Conservation (phyloP, 2,329 filamentous ascomycete species). For the Penicillium thymicola region DNA sequence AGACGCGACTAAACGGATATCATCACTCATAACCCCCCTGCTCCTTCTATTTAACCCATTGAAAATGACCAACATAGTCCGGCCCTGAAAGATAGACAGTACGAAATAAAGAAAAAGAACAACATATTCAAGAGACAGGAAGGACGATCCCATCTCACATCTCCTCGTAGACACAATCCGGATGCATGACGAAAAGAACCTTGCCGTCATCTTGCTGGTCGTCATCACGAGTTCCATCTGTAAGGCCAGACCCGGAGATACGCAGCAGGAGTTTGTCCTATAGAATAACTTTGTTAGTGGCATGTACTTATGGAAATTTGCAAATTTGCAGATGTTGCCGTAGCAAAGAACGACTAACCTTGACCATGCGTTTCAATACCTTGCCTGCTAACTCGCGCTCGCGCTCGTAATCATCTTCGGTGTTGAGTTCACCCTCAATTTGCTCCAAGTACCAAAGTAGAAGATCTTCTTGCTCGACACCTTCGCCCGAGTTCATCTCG, state of each 20-base stretch:
- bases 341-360: conserved; percentile 52
- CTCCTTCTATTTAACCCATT: conserved; percentile 24
- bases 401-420: conserved; percentile 73
- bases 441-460: conserved; percentile 90
- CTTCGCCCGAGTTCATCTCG: conserved; percentile 71
- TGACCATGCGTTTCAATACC: conserved; percentile 93
- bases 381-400: conserved; percentile 73
- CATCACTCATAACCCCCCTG: conserved; percentile 33
- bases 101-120: conserved; percentile 7
- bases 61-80: conserved; percentile 23
- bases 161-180: conserved; percentile 80
- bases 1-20: conserved; percentile 25
- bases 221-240: conserved; percentile 66
- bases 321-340: not conserved
- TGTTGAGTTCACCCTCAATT: conserved; percentile 76
- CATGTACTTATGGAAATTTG: not conserved
- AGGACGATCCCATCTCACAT: conserved; percentile 48
- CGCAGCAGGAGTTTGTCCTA: conserved; percentile 60
- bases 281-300: not conserved
- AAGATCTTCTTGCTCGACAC: conserved; percentile 78
- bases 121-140: conserved; percentile 5
- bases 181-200: conserved; percentile 85
- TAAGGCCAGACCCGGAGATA: conserved; percentile 78
- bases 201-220: conserved; percentile 44
- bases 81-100: conserved; percentile 10